Conservation (phyloP, 345 rosid species). For the Arabidopsis suecica region DNA sequence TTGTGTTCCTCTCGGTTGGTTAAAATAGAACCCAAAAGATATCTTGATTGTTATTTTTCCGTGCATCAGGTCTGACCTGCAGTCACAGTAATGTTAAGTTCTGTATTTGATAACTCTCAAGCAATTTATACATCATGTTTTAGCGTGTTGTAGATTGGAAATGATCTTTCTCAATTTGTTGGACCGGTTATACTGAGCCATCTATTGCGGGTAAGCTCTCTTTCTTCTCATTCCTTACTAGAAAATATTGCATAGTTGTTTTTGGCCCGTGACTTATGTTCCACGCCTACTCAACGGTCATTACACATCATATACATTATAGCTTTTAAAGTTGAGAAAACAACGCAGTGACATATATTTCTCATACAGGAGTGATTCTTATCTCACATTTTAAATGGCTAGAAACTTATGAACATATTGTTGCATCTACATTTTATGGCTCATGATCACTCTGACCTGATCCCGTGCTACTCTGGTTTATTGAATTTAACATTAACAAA, state of each 20-base stretch:
- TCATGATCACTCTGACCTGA: neutral
- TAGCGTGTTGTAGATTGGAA: conserved; percentile 66
- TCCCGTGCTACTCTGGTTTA: conserved; percentile 3
- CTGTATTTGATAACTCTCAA: conserved; percentile 32
- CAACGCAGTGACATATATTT: neutral
- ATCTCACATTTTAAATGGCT: neutral
- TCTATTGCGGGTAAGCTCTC: conserved; percentile 65
- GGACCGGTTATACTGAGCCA: conserved; percentile 84
- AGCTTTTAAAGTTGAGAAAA: neutral
- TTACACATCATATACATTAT: neutral
- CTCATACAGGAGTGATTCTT: neutral
- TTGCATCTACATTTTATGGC: neutral
- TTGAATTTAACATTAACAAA: neutral
- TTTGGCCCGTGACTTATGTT: neutral
- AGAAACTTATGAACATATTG: neutral
- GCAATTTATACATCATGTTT: conserved; percentile 43
- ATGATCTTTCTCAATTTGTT: conserved; percentile 82
- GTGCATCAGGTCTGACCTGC: conserved; percentile 13
- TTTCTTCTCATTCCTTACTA: neutral
- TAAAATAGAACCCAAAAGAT: conserved; percentile 7
- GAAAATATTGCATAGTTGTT: conserved; percentile 12
- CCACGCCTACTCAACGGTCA: neutral
- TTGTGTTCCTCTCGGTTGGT: conserved; percentile 25
- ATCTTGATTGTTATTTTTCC: conserved; percentile 9
- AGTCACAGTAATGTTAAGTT: conserved; percentile 32